Evolutionary conservation across 768 basidiomycete species (phyloP).

Genomic region (Lactifluus volemus): DNA sequence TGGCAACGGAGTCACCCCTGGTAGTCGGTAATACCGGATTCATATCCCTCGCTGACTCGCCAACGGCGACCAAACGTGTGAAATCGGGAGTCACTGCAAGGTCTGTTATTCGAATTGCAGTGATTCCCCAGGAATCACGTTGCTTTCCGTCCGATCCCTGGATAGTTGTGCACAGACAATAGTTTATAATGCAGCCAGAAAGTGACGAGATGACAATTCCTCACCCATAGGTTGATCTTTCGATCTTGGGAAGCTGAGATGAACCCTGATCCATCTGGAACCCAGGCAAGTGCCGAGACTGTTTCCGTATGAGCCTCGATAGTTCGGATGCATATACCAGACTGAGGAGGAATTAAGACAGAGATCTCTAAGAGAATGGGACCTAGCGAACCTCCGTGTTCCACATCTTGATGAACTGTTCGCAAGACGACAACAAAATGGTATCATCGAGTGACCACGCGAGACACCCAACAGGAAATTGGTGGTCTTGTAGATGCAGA

Average conservation of each 20-base stretch:
- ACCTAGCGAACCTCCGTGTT: constrained; percentile 59
- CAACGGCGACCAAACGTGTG: constrained; percentile 76
- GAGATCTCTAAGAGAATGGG: constrained; percentile 8
- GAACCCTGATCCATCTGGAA: constrained; percentile 84
- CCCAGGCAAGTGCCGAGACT: constrained; percentile 81
- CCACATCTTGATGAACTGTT: constrained; percentile 82
- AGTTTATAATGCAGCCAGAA: constrained; percentile 7
- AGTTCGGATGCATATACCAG: constrained; percentile 58
- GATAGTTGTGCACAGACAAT: constrained; percentile 6
- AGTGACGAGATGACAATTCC: constrained; percentile 21
- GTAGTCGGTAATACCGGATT: neutral
- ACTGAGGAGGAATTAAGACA: constrained; percentile 34
- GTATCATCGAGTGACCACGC: constrained; percentile 92
- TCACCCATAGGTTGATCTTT: constrained; percentile 76
- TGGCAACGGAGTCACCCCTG: constrained; percentile 21
- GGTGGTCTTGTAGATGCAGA: constrained; percentile 67
- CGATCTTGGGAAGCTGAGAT: constrained; percentile 84
- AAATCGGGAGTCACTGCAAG: constrained; percentile 83
- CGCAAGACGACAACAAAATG: constrained; percentile 74
- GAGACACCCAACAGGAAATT: constrained; percentile 67
- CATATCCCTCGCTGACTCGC: constrained; percentile 41
- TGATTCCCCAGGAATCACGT: constrained; percentile 57
- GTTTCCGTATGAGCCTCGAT: constrained; percentile 70
- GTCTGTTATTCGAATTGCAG: constrained; percentile 76
- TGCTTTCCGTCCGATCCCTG: constrained; percentile 72